Evolutionary conservation across 108 stramenopile species (phyloP).

Genomic region (Pseudonitzschia pungens): DNA sequence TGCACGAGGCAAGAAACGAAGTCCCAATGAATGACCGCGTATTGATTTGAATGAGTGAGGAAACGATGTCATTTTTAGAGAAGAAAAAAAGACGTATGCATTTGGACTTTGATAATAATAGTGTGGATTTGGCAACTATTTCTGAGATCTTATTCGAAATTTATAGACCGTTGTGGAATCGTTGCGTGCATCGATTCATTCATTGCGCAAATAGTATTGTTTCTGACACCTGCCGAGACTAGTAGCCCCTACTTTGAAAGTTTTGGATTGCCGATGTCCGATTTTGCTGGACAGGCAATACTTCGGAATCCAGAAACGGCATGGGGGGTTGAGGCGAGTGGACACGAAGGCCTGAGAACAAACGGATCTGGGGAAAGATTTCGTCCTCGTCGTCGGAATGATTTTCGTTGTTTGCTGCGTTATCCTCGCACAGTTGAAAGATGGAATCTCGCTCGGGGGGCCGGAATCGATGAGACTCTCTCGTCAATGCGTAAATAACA

Average conservation of each 20-base stretch:
- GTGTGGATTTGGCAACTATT: background rate
- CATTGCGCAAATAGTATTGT: background rate
- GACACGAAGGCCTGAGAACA: background rate
- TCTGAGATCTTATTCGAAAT: background rate
- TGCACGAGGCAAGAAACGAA: too few species aligned
- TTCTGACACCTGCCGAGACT: background rate
- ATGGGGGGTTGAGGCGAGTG: background rate
- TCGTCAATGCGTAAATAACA: too few species aligned
- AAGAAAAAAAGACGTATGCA: background rate
- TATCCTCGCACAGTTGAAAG: background rate
- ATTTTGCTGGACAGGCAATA: background rate
- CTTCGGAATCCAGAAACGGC: slow-evolving; percentile 22
- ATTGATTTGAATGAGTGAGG: too few species aligned
- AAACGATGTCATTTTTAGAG: background rate
- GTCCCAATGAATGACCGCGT: too few species aligned
- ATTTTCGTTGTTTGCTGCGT: background rate
- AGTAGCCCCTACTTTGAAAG: background rate
- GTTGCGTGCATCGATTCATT: background rate
- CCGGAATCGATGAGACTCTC: too few species aligned
- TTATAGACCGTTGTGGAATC: background rate
- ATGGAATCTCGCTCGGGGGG: background rate
- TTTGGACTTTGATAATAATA: too few species aligned
- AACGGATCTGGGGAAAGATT: too few species aligned
- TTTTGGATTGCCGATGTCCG: background rate
- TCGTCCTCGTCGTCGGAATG: background rate